Percentiles rank a stretch among this genome's conserved stretches.
These are phyloP conservation scores for Mycena vitilis DNA, from an alignment of 768 basidiomycete genomes.

Conservation along the genomic window DNA sequence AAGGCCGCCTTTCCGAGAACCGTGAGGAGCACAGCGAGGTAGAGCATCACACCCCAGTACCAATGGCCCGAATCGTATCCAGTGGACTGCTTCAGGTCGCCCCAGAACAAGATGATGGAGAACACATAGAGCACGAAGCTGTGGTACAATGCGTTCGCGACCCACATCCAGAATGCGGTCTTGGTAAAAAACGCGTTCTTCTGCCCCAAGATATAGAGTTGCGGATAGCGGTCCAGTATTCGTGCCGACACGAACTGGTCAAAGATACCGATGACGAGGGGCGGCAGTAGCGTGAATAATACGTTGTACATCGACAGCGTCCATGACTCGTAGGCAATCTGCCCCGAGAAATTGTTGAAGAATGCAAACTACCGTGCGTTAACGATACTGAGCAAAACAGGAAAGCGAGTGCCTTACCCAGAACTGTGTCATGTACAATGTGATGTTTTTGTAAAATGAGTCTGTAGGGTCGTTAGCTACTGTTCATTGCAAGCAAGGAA, in stretches of 20 bases:
- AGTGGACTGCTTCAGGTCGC: slow-evolving; percentile 83
- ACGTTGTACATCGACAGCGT: slow-evolving; percentile 97
- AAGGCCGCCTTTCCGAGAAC: slow-evolving; percentile 97
- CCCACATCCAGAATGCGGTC: slow-evolving; percentile 93
- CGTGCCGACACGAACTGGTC: slow-evolving; percentile 99
- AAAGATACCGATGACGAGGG: slow-evolving; percentile 96
- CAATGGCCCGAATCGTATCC: slow-evolving; percentile 94
- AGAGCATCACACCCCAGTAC: slow-evolving; percentile 99
- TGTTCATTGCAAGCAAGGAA: background rate
- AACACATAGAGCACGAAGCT: slow-evolving; percentile 90
- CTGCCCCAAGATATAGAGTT: slow-evolving; percentile 94
- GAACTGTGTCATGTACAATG: slow-evolving; percentile 98
- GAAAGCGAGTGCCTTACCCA: slow-evolving; percentile 69
- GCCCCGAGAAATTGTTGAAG: slow-evolving; percentile 99
- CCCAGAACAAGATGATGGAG: slow-evolving; percentile 92
- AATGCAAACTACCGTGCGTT: slow-evolving; percentile 83
- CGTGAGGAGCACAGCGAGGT: slow-evolving; percentile 91
- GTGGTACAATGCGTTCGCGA: slow-evolving; percentile 90
- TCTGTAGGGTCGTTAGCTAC: slow-evolving; percentile 57
- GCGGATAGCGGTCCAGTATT: slow-evolving; percentile 96
- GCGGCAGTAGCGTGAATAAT: slow-evolving; percentile 94
- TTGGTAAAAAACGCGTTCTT: slow-evolving; percentile 93
- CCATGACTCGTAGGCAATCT: slow-evolving; percentile 99
- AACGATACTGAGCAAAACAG: slow-evolving; percentile 6
- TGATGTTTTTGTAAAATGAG: slow-evolving; percentile 99